These are phyloP conservation scores for Glomus cerebriforme DNA, from an alignment of 192 early-diverging fungal genomes.

Conservation along the genomic window DNA sequence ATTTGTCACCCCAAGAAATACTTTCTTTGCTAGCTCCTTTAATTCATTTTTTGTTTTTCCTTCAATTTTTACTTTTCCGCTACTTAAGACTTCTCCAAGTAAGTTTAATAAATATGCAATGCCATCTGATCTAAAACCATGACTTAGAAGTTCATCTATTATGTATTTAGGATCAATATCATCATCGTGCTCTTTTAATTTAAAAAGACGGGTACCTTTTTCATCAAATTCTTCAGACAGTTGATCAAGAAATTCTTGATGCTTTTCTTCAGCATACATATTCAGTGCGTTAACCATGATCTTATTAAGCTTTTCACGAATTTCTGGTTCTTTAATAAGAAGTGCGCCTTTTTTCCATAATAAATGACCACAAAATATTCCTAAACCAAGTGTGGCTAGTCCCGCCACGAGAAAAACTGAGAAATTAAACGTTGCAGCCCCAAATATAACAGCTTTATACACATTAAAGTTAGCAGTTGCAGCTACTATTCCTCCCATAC, in stretches of 20 bases:
- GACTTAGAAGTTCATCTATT: background rate
- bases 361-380: background rate
- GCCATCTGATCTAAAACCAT: constrained; percentile 14
- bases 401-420: background rate
- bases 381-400: background rate
- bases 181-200: background rate
- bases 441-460: no score
- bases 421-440: background rate
- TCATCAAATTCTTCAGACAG: background rate
- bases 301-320: background rate
- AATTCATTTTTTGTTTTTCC: background rate
- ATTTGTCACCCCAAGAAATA: background rate
- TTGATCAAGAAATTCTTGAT: background rate
- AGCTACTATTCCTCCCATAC: no score
- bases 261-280: background rate
- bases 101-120: constrained; percentile 8
- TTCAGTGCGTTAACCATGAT: background rate
- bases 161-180: background rate
- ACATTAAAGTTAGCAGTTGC: no score
- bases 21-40: background rate
- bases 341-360: background rate
- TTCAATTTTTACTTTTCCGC: background rate
- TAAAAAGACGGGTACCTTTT: background rate
- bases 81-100: constrained; percentile 1
- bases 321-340: background rate